A percentile compares a stretch with the other conserved stretches of the same genome.
Conservation (phyloP, 2,329 filamentous ascomycete species). For the Dothiorella sarmentorum region DNA sequence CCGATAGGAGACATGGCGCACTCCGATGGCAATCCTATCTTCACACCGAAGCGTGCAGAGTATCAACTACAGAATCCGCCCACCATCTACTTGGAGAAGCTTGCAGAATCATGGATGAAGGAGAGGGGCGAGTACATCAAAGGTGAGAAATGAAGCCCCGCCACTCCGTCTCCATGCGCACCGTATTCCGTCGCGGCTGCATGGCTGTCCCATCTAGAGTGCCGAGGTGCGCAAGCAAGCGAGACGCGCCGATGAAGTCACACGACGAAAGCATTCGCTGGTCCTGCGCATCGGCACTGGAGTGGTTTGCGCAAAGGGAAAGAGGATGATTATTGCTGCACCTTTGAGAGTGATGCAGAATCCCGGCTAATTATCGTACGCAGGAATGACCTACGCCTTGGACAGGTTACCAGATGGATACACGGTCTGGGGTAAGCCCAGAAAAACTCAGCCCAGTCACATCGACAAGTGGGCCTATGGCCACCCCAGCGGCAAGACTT, state of each 20-base stretch:
- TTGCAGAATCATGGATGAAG: conserved; percentile 49
- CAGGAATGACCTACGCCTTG: conserved; percentile 47
- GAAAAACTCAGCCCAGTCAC: conserved; percentile 39
- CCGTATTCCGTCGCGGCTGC: no score
- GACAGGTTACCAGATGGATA: conserved; percentile 55
- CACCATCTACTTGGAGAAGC: conserved; percentile 45
- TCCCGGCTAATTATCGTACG: not conserved
- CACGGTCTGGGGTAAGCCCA: conserved; percentile 45
- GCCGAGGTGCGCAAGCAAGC: no score
- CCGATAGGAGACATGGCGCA: conserved; percentile 19
- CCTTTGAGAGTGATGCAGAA: not conserved
- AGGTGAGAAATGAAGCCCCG: not conserved
- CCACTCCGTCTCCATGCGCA: not conserved
- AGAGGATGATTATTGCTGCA: no score
- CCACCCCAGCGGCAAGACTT: conserved; percentile 50
- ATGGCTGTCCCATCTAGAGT: no score
- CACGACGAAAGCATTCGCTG: no score
- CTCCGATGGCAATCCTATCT: conserved; percentile 36
- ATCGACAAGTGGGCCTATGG: conserved; percentile 57
- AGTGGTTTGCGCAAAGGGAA: no score
- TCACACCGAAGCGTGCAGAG: conserved; percentile 35
- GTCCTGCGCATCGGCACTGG: no score
- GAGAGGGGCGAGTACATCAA: conserved; percentile 32
- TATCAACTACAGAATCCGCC: conserved; percentile 37
- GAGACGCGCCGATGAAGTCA: no score